Conservation (phyloP, 805 yeast genomes). For the Starmerella apis region DNA sequence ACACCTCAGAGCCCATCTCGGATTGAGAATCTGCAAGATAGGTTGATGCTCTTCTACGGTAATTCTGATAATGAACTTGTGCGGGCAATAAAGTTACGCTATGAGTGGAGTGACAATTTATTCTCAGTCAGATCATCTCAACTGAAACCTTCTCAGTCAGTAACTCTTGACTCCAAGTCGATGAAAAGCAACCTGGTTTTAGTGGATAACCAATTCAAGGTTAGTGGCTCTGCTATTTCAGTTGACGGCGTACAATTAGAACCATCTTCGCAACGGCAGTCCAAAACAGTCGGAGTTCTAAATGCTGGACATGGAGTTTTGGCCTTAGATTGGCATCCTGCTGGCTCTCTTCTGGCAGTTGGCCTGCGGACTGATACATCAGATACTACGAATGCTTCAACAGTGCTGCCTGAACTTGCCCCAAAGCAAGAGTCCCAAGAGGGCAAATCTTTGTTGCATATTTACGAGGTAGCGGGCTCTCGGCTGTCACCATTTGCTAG, state of each 20-base stretch:
- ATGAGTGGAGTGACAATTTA: constrained; percentile 41
- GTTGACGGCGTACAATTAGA: constrained; percentile 12
- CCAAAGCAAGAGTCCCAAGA: not conserved
- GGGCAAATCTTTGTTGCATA: not conserved
- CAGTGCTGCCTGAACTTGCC: not conserved
- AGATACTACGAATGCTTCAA: constrained; percentile 32
- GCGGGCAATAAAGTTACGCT: constrained; percentile 38
- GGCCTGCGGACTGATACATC: constrained; percentile 27
- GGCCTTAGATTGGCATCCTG: constrained; percentile 11
- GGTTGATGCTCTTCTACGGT: constrained; percentile 42
- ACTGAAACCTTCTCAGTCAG: not conserved
- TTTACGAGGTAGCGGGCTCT: constrained; percentile 27
- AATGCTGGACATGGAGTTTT: constrained; percentile 19
- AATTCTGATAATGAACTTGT: constrained; percentile 37
- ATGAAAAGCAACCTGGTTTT: not conserved
- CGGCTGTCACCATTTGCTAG: constrained; percentile 29
- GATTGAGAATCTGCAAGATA: constrained; percentile 36
- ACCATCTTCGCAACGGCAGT: constrained; percentile 9
- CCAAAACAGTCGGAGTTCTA: constrained; percentile 8
- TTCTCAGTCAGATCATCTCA: constrained; percentile 36
- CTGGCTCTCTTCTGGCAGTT: constrained; percentile 13
- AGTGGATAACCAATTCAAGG: not conserved
- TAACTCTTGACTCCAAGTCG: not conserved
- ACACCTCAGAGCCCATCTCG: constrained; percentile 3
- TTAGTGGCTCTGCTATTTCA: not conserved